These are phyloP conservation scores for Neurospora tetraspora DNA, from an alignment of 495 filamentous ascomycete species.

Conservation along the genomic window DNA sequence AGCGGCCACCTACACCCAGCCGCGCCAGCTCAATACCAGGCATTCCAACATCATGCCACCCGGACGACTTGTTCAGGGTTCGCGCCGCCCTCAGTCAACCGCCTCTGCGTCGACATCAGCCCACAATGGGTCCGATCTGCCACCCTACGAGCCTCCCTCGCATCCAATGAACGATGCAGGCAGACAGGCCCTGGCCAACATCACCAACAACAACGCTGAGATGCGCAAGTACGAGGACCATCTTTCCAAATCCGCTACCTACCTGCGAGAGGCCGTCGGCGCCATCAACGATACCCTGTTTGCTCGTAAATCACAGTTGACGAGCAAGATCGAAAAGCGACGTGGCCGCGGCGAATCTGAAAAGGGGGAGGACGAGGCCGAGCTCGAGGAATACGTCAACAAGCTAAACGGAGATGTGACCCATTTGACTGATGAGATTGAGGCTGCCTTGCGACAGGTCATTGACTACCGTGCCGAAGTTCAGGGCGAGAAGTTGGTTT, in stretches of 20 bases:
- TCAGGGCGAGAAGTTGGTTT: slow-evolving; percentile 30
- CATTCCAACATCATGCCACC: not conserved
- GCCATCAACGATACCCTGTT: slow-evolving; percentile 43
- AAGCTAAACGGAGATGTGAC: slow-evolving; percentile 29
- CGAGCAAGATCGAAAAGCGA: slow-evolving; percentile 21
- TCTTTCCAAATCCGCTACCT: slow-evolving; percentile 23
- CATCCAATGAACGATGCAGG: slow-evolving; percentile 34
- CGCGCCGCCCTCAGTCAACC: not conserved
- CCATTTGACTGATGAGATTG: slow-evolving; percentile 27
- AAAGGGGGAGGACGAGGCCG: slow-evolving; percentile 28
- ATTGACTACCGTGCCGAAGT: slow-evolving; percentile 40
- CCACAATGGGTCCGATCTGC: slow-evolving; percentile 29
- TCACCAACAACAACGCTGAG: slow-evolving; percentile 20
- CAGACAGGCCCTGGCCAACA: slow-evolving; percentile 21
- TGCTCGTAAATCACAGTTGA: slow-evolving; percentile 39
- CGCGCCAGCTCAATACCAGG: not conserved
- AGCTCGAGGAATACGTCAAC: slow-evolving; percentile 25
- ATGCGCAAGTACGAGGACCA: slow-evolving; percentile 29
- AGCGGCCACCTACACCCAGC: not conserved
- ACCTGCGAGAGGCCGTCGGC: slow-evolving; percentile 30
- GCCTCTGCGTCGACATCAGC: not conserved
- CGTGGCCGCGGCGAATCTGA: slow-evolving; percentile 26
- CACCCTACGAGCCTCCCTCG: slow-evolving; percentile 48
- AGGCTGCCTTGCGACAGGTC: slow-evolving; percentile 31
- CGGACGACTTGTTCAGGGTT: slow-evolving; percentile 9